Evolutionary conservation across 352 stramenopile species (phyloP), one percentile per base, ranked within the genome.

Genomic region (Phytophthora cactorum): DNA sequence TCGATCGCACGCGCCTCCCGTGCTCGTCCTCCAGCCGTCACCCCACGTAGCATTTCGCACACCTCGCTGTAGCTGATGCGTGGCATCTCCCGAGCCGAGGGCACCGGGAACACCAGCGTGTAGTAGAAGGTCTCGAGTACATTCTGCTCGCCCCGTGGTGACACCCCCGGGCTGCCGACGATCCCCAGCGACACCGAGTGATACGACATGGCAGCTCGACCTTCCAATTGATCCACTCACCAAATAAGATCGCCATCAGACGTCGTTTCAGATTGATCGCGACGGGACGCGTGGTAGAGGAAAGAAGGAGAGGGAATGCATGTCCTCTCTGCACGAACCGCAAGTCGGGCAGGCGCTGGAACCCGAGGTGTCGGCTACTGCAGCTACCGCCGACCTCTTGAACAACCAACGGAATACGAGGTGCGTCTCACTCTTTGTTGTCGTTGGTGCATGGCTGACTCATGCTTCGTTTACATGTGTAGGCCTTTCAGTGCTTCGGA

Each of bases 401-500:
- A 66, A 41, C 59, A 50, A 44, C 25, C 46, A 22, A 17, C 15
- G n/a, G 39, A 63, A 25, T 22, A 57, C 43, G 8, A 51, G 45
- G 45, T 51, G 25, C 29, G 31, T 32, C 12, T 52, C 29, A 1
- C 32, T 41, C 46, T 59, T 12, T 44, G 43, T 31, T 39, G 2
- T 51, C n/a, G 22, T 32, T 39, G 12, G 27, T 51, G n/a, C 8
- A 9, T 36, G 1, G 27, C 27, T 34, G 31, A 47, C 41, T 47
- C 34, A 9, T 45, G n/a, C 45, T 53, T 7, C 54, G 8, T 25
- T 8, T 50, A 6, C 14, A 4, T 27, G 0, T 49, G 22, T 15
- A 86, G 84, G 11, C 84, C 84, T 2, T 92, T 92, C 69, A 85
- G 76, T 50, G 80, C 75, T 1, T 76, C 78, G 0, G 79, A 67